Base-by-base conservation (phyloP, 805 yeast genomes). In the Candida golubevii region DNA sequence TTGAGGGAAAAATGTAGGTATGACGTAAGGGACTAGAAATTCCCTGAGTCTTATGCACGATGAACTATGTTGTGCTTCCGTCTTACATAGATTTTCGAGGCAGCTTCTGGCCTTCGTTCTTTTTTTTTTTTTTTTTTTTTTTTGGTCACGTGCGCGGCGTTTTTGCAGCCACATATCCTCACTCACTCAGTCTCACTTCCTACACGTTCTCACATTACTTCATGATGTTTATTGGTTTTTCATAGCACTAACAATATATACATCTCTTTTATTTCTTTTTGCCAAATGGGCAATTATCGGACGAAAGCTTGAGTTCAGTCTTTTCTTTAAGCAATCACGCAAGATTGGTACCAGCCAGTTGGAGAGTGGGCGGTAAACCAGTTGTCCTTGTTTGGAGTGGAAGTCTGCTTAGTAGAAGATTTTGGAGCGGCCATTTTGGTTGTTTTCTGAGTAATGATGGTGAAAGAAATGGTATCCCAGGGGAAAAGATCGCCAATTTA, bases 311-410 rank as follows among this genome's bases (percentile, higher is more conserved):
- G 23, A 11, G 8, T 13, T 14, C 11, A 3, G 32, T 29, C n/a
- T 4, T 12, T 11, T 10, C n/a, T 14, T 32, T 13, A 39, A 39
- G 42, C 42, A 33, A 39, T 39, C 27, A 33, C 42, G 26, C 36
- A 39, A 39, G 42, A 39, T 10, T 33, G 31, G 36, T 39, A 39
- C 36, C 42, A 39, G n/a, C 42, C 36, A 11, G 42, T 39, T 11
- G 8, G 12, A 27, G 42, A 29, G 32, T 13, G 15, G 36, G 42
- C 42, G 36, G 42, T 39, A 26, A 39, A 33, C 33, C 31, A 33
- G 36, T 39, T 39, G 42, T 39, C 41, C 35, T 38, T 39, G 36
- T 39, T 39, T 31, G 41, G 41, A 29, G 41, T 32, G 13, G 36
- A 39, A 27, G 36, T 33, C 26, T 26, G 14, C n/a, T 39, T 39